phyloP scores from a whole-genome alignment of 1,139 yeast genomes.

The Scheffersomyces parashehatae region DNA sequence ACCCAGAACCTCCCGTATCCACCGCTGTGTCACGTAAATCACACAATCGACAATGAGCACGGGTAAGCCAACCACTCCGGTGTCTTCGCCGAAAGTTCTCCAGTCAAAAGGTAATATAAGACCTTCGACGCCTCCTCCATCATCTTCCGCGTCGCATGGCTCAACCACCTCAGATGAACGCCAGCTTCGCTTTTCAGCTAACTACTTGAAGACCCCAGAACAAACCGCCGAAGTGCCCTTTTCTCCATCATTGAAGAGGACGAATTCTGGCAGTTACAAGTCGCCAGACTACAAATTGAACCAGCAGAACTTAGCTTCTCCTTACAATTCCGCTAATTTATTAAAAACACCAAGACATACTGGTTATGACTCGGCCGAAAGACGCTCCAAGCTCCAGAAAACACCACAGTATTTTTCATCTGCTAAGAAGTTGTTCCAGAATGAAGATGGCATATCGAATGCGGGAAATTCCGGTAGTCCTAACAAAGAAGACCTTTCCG shows the following conservation, averaged over 20 bases:
- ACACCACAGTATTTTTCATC: conserved; percentile 47
- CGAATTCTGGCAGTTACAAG: conserved; percentile 29
- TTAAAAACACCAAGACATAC: conserved; percentile 40
- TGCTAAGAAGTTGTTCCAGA: conserved; percentile 34
- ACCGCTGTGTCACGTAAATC: too few relatives aligned
- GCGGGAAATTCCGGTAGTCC: conserved; percentile 12
- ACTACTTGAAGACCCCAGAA: conserved; percentile 37
- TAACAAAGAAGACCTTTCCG: conserved; percentile 34
- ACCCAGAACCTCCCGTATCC: too few relatives aligned
- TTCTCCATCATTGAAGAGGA: conserved; percentile 42
- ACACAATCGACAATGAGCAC: conserved; percentile 11
- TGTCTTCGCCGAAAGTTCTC: conserved; percentile 27
- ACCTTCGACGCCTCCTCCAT: conserved; percentile 34
- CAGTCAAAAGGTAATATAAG: conserved; percentile 13
- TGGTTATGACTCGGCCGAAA: conserved; percentile 28
- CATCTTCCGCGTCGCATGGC: conserved; percentile 6
- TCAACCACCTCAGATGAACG: conserved; percentile 9
- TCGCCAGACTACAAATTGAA: conserved; percentile 35
- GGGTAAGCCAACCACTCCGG: conserved; percentile 39
- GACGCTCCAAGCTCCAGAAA: conserved; percentile 30
- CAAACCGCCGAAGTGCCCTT: conserved; percentile 28
- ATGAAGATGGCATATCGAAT: conserved; percentile 15
- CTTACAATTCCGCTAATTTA: conserved; percentile 24
- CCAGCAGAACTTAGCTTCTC: conserved; percentile 28
- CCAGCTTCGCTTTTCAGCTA: conserved; percentile 22